Conservation (phyloP, 2,329 filamentous ascomycete genomes). For the Iodosphaeria phyllophila region DNA sequence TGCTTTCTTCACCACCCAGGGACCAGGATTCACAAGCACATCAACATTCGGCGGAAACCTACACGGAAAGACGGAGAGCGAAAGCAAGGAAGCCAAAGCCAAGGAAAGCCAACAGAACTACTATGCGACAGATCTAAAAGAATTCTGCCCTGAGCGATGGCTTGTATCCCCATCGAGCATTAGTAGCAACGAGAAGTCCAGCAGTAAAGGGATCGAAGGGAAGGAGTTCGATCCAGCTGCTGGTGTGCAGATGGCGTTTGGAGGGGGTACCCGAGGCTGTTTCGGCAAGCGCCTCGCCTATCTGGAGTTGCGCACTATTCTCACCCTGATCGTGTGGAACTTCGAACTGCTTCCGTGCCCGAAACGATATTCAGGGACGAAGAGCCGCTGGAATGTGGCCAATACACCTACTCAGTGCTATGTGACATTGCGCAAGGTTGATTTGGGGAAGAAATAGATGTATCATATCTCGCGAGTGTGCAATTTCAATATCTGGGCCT, state of each 20-base stretch:
- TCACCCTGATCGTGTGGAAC: slow-evolving; percentile 6
- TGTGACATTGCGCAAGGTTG: too few species aligned
- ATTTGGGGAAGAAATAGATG: too few species aligned
- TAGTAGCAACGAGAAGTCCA: slow-evolving; percentile 1
- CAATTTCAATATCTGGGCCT: too few species aligned
- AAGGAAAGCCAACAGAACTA: slow-evolving; percentile 5
- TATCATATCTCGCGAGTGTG: too few species aligned
- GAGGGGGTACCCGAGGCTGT: slow-evolving; percentile 8
- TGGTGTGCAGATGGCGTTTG: slow-evolving; percentile 8
- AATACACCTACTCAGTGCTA: too few species aligned
- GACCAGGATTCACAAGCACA: too few species aligned
- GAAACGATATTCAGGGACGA: too few species aligned
- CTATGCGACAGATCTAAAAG: not conserved
- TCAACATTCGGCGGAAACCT: too few species aligned
- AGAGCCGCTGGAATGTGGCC: too few species aligned
- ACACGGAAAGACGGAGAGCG: too few species aligned
- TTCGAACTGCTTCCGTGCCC: slow-evolving; percentile 4
- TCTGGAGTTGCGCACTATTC: slow-evolving; percentile 5
- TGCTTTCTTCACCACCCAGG: too few species aligned
- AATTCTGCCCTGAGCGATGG: not conserved
- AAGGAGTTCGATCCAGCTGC: slow-evolving; percentile 6
- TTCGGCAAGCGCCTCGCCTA: slow-evolving; percentile 9
- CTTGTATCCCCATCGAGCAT: slow-evolving; percentile 5
- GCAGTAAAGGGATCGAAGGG: not conserved
- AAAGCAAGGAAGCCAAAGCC: slow-evolving; percentile 6